Base-by-base conservation (phyloP, 495 filamentous ascomycete genomes). In the Penicillium samsonianum region DNA sequence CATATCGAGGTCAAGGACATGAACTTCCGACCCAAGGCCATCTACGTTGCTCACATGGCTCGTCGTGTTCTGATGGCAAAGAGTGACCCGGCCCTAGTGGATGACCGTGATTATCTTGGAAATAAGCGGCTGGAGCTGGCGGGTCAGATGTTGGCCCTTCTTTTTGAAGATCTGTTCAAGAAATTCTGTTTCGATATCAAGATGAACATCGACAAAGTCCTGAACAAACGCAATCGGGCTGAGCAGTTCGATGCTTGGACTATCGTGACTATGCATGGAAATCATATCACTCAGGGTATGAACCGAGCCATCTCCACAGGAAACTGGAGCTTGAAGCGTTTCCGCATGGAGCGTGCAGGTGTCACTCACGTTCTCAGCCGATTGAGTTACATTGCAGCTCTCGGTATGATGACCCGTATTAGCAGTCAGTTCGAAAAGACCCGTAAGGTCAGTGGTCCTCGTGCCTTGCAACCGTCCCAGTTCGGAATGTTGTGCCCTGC, bases 331-430 rank as follows among this genome's bases (percentile, higher is more conserved):
- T 79, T 98, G 51, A 96, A 94, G 71, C 90, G 95, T 69, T 98
- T 98, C 78, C 90, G 91, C 72, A 99, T 98, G 94, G 92, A 96
- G 67, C 83, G 94, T 71, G 94, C 94, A 20, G 94, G 94, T 64
- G 92, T 99, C 10, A 96, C 94, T 3, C 94, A 99, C 71, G 92
- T 99, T 53, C 79, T 99, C 17, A 97, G 92, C 75, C 85, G 94
- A 42, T 77, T 98, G 44, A 97, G 92, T 70, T 99, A 96, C 67
- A 96, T 98, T 74, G 90, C 89, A 62, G 95, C 95, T 11, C 82
- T 99, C n/a, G 95, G 95, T 54, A 98, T 98, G 95, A 98, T 99
- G 95, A 98, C 95, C 11, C 86, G 94, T 64, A 98, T 98, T 63
- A 92, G 86, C 75, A 95, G 90, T 82, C 94, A 98, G 76, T 98